Percentiles rank a stretch among this genome's conserved stretches.
Evolutionary conservation across 805 yeast species (phyloP).

Genomic region (Saturnispora dispora): DNA sequence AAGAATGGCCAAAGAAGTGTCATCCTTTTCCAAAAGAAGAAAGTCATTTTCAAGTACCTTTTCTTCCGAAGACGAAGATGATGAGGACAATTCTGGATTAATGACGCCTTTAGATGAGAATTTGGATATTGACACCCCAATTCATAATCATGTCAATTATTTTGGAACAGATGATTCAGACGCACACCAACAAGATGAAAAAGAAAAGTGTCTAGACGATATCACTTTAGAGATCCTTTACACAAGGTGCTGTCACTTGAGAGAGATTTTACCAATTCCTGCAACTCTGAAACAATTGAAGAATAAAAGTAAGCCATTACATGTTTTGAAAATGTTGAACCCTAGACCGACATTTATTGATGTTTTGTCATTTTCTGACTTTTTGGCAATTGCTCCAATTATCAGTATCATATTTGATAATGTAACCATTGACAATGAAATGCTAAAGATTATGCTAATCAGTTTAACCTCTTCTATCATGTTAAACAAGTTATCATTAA

Average conservation of each 20-base stretch:
- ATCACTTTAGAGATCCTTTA: constrained; percentile 41
- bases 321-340: constrained; percentile 45
- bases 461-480: constrained; percentile 35
- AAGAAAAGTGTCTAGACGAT: constrained; percentile 23
- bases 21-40: constrained; percentile 31
- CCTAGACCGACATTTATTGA: constrained; percentile 53
- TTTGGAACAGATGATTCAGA: constrained; percentile 18
- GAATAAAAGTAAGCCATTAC: constrained; percentile 41
- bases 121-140: constrained; percentile 60
- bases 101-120: neutral
- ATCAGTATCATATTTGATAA: constrained; percentile 49
- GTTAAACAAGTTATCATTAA: constrained; percentile 43
- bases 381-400: constrained; percentile 46
- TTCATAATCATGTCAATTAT: constrained; percentile 37
- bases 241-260: constrained; percentile 40
- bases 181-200: constrained; percentile 3
- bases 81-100: constrained; percentile 14
- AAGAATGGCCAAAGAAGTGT: constrained; percentile 59
- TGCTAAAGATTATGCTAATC: constrained; percentile 41
- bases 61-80: constrained; percentile 19
- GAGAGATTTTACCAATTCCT: constrained; percentile 42
- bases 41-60: constrained; percentile 10
- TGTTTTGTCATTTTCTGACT: constrained; percentile 47
- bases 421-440: constrained; percentile 44
- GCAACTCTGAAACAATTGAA: constrained; percentile 46